phyloP scores from a whole-genome alignment of 176 grass and related monocot genomes.

The Musa troglodytarum region DNA sequence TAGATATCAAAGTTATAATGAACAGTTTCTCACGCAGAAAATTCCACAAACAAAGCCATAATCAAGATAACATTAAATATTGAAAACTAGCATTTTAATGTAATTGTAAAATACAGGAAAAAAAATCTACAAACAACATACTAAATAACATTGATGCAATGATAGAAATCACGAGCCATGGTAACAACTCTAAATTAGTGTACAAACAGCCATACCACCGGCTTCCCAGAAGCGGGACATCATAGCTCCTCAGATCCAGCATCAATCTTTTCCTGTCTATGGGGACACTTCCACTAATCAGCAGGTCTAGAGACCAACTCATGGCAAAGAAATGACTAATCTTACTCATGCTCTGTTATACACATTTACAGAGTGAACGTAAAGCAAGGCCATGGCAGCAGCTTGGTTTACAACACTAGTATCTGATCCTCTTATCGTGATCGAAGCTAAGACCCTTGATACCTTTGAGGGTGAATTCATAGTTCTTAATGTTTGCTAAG shows the following conservation, averaged over 20 bases:
- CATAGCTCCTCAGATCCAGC: not conserved
- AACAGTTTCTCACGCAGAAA: too few species aligned
- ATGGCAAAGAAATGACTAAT: not conserved
- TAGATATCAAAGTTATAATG: too few species aligned
- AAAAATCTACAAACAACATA: too few species aligned
- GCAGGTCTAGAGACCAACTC: not conserved
- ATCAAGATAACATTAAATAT: too few species aligned
- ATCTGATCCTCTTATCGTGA: slow-evolving; percentile 43
- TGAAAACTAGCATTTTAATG: too few species aligned
- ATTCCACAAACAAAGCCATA: too few species aligned
- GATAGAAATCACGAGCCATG: too few species aligned
- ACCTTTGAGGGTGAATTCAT: slow-evolving; percentile 71
- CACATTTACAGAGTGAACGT: not conserved
- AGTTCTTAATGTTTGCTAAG: slow-evolving; percentile 50
- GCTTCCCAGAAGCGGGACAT: too few species aligned
- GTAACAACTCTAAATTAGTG: too few species aligned
- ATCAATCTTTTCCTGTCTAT: not conserved
- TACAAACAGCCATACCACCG: too few species aligned
- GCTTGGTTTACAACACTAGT: slow-evolving; percentile 2
- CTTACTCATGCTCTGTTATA: not conserved
- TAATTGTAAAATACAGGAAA: too few species aligned
- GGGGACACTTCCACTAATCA: not conserved
- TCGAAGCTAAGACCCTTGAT: slow-evolving; percentile 84
- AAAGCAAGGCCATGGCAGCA: not conserved
- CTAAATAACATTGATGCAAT: too few species aligned